Conservation (phyloP, 805 yeast genomes). For the Saturnispora dispora region DNA sequence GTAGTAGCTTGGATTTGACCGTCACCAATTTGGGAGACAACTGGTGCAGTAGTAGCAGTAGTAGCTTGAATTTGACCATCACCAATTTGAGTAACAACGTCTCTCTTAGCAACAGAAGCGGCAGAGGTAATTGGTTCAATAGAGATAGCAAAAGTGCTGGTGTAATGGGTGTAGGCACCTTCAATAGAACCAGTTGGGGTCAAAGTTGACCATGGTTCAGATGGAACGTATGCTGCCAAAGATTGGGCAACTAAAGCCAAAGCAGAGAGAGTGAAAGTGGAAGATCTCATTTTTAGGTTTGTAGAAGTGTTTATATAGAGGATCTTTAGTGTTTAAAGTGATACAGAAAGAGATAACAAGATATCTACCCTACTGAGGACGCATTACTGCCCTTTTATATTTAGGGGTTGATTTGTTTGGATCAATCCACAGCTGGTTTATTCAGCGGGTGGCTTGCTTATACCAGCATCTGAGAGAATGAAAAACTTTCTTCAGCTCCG, state of each 20-base stretch:
- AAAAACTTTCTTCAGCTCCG: neutral
- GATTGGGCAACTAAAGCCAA: constrained; percentile 37
- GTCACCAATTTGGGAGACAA: constrained; percentile 38
- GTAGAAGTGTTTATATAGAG: neutral
- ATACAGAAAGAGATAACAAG: neutral
- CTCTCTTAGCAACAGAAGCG: constrained; percentile 19
- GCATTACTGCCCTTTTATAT: neutral
- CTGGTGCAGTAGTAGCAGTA: constrained; percentile 18
- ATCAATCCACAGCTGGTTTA: constrained; percentile 2
- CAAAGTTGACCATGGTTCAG: constrained; percentile 62
- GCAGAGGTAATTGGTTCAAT: constrained; percentile 39
- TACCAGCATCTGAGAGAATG: neutral
- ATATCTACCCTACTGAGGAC: neutral
- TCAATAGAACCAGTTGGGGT: constrained; percentile 48
- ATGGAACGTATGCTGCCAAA: constrained; percentile 53
- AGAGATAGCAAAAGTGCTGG: constrained; percentile 61
- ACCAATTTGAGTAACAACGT: constrained; percentile 32
- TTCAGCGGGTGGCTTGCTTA: constrained; percentile 1
- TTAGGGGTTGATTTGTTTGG: constrained; percentile 5
- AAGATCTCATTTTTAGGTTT: constrained; percentile 11
- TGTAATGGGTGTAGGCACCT: constrained; percentile 45
- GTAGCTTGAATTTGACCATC: constrained; percentile 35
- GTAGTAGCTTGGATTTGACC: constrained; percentile 28
- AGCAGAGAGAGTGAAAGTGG: constrained; percentile 24
- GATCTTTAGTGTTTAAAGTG: constrained; percentile 2